Evolutionary conservation across 305 asterid genomes (phyloP).

Genomic region (Fraxinus paxiana): DNA sequence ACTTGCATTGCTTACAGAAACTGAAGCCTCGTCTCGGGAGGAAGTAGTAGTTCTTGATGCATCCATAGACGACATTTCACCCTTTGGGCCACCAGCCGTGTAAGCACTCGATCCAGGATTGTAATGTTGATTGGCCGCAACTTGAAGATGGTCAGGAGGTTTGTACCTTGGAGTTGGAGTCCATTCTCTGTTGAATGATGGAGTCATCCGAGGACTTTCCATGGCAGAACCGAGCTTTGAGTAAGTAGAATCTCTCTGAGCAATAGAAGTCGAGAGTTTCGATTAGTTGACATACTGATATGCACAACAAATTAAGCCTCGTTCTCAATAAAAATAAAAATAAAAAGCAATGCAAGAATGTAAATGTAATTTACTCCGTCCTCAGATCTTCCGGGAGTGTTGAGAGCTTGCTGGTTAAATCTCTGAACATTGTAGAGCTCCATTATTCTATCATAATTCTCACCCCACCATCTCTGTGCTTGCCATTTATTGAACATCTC

Average conservation of each 20-base stretch:
- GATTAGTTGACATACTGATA: neutral
- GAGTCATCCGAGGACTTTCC: slow-evolving; percentile 87
- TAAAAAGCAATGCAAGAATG: neutral
- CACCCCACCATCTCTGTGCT: slow-evolving; percentile 99
- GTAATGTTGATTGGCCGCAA: slow-evolving; percentile 36
- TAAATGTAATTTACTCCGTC: slow-evolving; percentile 59
- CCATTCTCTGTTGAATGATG: slow-evolving; percentile 63
- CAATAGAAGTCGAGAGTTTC: neutral
- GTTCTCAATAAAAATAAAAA: neutral
- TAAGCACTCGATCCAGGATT: slow-evolving; percentile 52
- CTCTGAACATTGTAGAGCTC: slow-evolving; percentile 93
- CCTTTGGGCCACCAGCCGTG: slow-evolving; percentile 33
- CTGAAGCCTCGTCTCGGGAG: slow-evolving; percentile 84
- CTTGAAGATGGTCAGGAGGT: slow-evolving; percentile 40
- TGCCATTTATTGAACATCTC: slow-evolving; percentile 96
- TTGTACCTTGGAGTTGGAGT: slow-evolving; percentile 55
- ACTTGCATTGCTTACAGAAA: slow-evolving; percentile 89
- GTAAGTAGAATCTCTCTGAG: slow-evolving; percentile 87
- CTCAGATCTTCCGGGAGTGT: slow-evolving; percentile 89
- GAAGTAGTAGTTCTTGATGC: slow-evolving; percentile 78
- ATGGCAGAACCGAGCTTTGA: slow-evolving; percentile 70
- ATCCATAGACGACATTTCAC: slow-evolving; percentile 64
- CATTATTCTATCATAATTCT: slow-evolving; percentile 90
- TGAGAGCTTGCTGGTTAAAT: slow-evolving; percentile 79
- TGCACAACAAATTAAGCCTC: neutral